Evolutionary conservation across 148 eudicot genomes (phyloP), one percentile per base, ranked within the genome.

Genomic region (Rhododendron ferrugineum): DNA sequence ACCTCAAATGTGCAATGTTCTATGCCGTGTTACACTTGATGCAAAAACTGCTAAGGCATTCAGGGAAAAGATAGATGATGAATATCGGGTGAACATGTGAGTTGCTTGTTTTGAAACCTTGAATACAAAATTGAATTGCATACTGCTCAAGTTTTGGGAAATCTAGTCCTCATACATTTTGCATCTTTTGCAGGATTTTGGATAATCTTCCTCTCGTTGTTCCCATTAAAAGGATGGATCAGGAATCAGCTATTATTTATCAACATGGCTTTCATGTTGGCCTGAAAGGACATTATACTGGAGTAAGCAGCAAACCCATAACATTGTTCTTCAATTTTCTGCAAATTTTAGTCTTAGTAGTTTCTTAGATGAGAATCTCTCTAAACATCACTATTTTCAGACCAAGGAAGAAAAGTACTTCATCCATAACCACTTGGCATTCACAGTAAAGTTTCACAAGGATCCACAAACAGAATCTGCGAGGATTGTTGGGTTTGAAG

Each of bases 161-260:
- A 70, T 70, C 3, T 72, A 5, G 47, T 6, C 7, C 80, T 82
- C 44, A 18, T 84, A 54, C 26, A 0, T 79, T 52, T 86, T 73
- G 36, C 76, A 72, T 81, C 18, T 3, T 32, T 77, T 50, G 36
- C 87, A 92, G 93, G 92, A 90, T 92, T 54, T 79, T 92, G 86
- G 93, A 92, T 84, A 92, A 92, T 88, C 93, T 92, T 80, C 92
- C 93, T 58, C 85, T 90, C 77, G 93, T 92, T 66, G 92, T 90
- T 89, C 90, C 91, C 2, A 79, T 89, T 20, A 89, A 44, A 64
- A 92, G 92, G 85, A 34, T 42, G 37, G 90, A 86, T 47, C 91
- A 82, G 80, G 93, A 88, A 26, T 85, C 88, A 16, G 80, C 88
- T 52, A 81, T 84, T 54, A 77, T 88, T n/a, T 92, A 90, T 84